These are phyloP conservation scores for Sanguinoderma infundibulare DNA, from an alignment of 1,284 basidiomycete species.

Conservation along the genomic window DNA sequence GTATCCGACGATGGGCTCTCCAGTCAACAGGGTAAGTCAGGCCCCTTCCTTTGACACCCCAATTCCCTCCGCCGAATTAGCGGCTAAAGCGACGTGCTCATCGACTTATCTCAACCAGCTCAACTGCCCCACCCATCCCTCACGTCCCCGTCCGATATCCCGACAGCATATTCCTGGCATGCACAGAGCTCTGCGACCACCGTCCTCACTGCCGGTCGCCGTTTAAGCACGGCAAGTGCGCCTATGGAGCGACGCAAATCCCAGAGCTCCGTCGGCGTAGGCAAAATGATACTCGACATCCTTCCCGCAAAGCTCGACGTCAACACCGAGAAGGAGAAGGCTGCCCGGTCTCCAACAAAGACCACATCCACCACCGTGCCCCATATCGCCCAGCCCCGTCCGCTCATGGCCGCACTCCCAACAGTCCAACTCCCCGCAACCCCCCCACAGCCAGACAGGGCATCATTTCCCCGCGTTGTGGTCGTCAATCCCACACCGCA, in stretches of 20 bases:
- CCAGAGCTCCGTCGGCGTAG: constrained; percentile 39
- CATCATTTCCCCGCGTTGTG: constrained; percentile 50
- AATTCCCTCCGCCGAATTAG: constrained; percentile 9
- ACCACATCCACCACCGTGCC: not conserved
- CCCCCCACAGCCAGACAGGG: constrained; percentile 26
- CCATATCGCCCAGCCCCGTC: constrained; percentile 31
- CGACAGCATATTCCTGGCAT: constrained; percentile 35
- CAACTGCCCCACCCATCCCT: constrained; percentile 9
- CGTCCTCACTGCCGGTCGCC: constrained; percentile 29
- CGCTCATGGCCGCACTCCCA: constrained; percentile 32
- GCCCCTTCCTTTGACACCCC: not conserved
- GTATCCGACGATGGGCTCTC: constrained; percentile 36
- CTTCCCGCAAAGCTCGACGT: constrained; percentile 44
- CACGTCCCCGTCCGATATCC: constrained; percentile 13
- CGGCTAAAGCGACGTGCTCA: constrained; percentile 4
- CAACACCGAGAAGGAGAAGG: constrained; percentile 15
- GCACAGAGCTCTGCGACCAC: constrained; percentile 26
- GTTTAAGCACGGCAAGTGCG: constrained; percentile 33
- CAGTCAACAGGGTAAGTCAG: constrained; percentile 20
- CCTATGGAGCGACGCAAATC: constrained; percentile 37
- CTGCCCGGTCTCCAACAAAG: constrained; percentile 6
- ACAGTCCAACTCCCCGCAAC: constrained; percentile 37
- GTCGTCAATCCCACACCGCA: constrained; percentile 61
- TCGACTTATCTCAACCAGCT: constrained; percentile 7
- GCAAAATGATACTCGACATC: constrained; percentile 63